Base-by-base conservation (phyloP, 208 protist species). In the Acanthamoeba culbertsoni region DNA sequence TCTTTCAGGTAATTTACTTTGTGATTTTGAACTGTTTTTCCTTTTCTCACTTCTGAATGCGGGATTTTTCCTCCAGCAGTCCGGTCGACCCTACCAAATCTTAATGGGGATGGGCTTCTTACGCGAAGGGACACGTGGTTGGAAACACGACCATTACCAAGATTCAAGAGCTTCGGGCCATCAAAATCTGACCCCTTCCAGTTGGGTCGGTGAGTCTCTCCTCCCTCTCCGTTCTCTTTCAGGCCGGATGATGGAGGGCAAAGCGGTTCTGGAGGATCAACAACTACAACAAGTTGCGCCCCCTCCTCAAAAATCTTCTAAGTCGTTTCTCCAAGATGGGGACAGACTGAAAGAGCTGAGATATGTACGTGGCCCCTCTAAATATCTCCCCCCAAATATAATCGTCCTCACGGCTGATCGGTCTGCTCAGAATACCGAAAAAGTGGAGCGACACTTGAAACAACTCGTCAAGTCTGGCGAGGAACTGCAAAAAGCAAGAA, bases 391-490 rank as follows among this genome's bases (percentile, higher is more conserved):
- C 12, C 8, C 28, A 40, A 37, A 71, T 14, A 42, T 71, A 28
- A 28, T 63, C 55, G 5, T 28, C 31, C 59, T 68, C 59, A 68
- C 37, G 14, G 20, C 14, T 14, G 5, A 31, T 75, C 14, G 26
- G 12, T 43, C 73, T 37, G 55, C 0, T 37, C 55, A 90, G 82
- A 90, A 90, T 26, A 90, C 55, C 23, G n/a, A 33, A 10, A 90
- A 90, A 33, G 46, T 90, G 18, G 53, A 90, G 33, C 46, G 55
- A 59, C 82, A 90, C 46, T 40, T 90, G 4, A 90, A 68, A 10
- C 82, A 90, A 35, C 82, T 90, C 0, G 82, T 90, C 0, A 90
- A 90, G n/a, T 90, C 82, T 14, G 55, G 82, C 3, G 82, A 90
- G 43, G 82, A 90, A 53, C 82, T 90, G 40, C 55, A 59, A 40